These are phyloP conservation scores for Trichophyton rubrum DNA, from an alignment of 2,329 filamentous ascomycete species.

Conservation along the genomic window DNA sequence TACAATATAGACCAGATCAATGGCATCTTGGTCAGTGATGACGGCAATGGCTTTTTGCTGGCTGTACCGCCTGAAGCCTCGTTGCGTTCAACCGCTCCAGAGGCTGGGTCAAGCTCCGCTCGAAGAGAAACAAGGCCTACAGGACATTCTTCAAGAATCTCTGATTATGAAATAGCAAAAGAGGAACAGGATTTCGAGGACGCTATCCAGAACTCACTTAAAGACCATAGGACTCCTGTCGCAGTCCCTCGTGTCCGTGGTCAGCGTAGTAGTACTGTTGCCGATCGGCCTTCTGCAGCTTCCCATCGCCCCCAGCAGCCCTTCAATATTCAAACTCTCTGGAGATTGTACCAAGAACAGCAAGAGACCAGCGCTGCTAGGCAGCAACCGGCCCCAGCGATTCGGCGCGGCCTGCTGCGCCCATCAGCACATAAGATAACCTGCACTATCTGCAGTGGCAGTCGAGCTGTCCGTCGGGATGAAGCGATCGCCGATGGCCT, in stretches of 20 bases:
- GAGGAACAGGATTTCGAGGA: neutral
- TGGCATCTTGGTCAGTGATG: neutral
- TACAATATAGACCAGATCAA: neutral
- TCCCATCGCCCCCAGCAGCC: neutral
- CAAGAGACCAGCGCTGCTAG: neutral
- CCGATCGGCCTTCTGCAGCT: neutral
- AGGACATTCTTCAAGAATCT: neutral
- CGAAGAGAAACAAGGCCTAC: neutral
- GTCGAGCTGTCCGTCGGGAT: slow-evolving; percentile 1
- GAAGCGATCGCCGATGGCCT: slow-evolving; percentile 3
- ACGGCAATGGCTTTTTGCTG: neutral
- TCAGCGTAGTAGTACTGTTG: neutral
- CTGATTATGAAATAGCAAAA: neutral
- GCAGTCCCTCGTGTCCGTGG: too few species aligned
- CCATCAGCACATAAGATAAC: neutral
- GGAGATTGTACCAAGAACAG: neutral
- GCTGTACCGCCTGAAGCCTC: neutral
- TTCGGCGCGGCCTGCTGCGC: neutral
- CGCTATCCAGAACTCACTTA: neutral
- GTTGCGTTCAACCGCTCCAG: neutral
- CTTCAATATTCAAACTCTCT: neutral
- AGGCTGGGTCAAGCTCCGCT: neutral
- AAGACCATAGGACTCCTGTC: neutral
- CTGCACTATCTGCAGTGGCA: slow-evolving; percentile 2
- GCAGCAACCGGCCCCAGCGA: neutral